phyloP scores from a whole-genome alignment of 2,329 filamentous ascomycete species.

The Botrytis medusae region DNA sequence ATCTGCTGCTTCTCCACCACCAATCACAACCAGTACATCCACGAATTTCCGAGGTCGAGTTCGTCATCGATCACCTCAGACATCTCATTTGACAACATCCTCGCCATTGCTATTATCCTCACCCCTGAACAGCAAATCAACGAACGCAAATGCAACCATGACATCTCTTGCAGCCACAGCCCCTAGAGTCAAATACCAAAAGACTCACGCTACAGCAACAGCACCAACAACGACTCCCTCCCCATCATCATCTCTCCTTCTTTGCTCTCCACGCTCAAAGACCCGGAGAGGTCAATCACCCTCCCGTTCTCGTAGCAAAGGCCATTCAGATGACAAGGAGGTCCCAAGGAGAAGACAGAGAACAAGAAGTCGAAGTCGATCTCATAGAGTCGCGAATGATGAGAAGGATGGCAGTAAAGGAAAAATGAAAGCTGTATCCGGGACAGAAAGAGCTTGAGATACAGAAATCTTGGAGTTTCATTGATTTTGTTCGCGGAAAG shows the following conservation, averaged over 20 bases:
- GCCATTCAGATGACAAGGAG: conserved; percentile 11
- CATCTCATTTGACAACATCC: not conserved
- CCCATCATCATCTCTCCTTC: not conserved
- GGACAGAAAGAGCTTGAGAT: not conserved
- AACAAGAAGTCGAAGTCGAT: conserved; percentile 29
- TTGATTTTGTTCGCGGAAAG: not conserved
- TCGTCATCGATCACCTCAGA: conserved; percentile 32
- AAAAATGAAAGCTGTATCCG: not conserved
- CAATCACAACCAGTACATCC: conserved; percentile 26
- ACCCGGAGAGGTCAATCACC: conserved; percentile 30
- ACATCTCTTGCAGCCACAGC: not conserved
- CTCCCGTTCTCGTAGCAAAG: conserved; percentile 22
- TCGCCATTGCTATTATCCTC: not conserved
- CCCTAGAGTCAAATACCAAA: conserved; percentile 15
- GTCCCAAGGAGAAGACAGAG: conserved; percentile 30
- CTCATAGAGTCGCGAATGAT: conserved; percentile 16
- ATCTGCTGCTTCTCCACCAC: conserved; percentile 25
- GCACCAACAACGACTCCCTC: not conserved
- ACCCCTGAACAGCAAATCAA: not conserved
- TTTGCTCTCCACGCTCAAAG: not conserved
- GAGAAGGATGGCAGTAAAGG: conserved; percentile 9
- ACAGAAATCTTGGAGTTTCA: not conserved
- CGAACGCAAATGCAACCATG: not conserved
- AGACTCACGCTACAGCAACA: not conserved
- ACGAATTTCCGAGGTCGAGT: conserved; percentile 36